Evolutionary conservation across 208 protist species (phyloP), one percentile per base, ranked within the genome.

Genomic region (Herpetomonas muscarum): DNA sequence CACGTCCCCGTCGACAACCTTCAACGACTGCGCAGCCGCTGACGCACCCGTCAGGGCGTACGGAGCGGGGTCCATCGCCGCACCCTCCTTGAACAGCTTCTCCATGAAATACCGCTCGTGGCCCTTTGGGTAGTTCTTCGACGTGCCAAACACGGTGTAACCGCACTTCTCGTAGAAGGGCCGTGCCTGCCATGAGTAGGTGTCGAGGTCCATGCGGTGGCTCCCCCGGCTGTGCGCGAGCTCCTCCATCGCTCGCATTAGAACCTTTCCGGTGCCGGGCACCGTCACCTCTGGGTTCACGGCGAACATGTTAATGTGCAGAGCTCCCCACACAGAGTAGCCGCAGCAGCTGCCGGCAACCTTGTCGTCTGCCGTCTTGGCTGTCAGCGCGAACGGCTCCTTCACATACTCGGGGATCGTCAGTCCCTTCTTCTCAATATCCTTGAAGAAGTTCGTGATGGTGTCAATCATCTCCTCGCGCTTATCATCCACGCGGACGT

Each of bases 161-260:
- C 74, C 74, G 15, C 52, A 22, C 29, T 56, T 61, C 36, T 81
- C 74, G 42, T 81, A 81, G 17, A 81, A 72, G 7, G 69, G 69
- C 17, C 66, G 55, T 1, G 74, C 74, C 62, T 81, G 74, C 74
- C 74, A 81, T 56, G 54, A 64, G 60, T 71, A 74, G 12, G 74
- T 81, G 39, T 76, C 67, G 3, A 81, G 49, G 9, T 49, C 62
- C 24, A 81, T 1, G 30, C 64, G 69, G 26, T 55, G 62, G 50
- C 70, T 70, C 21, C 37, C 31, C 22, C 47, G 54, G 44, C 55
- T 34, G 1, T 59, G 50, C 37, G 55, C 68, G 1, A 60, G 4
- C 22, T 37, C 25, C 50, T 81, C 74, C 13, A 65, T 50, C 0
- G 15, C 42, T 10, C 49, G 49, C 39, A 81, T 28, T 15, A 76